These are phyloP conservation scores for Breviolum minutum DNA, from an alignment of 73 alveolate genomes.

Conservation along the genomic window DNA sequence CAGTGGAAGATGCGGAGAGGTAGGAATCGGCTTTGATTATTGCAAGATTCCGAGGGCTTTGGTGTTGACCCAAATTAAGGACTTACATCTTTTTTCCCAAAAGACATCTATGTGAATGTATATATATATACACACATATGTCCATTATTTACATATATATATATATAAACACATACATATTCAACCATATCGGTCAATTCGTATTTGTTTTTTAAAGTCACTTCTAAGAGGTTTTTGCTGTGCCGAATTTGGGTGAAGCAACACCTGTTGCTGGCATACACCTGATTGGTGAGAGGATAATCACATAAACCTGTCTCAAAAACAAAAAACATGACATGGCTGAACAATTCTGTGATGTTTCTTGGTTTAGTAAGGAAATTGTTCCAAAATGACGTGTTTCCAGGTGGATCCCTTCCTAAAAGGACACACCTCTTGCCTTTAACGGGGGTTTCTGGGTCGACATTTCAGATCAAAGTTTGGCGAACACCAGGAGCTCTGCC, in stretches of 20 bases:
- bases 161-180: not conserved
- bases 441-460: no score
- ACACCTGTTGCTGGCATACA: not conserved
- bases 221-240: not conserved
- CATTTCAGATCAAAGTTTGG: no score
- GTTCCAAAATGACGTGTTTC: no score
- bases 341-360: not conserved
- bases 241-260: no score
- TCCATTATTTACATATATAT: not conserved
- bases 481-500: constrained; percentile 37
- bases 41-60: not conserved
- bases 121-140: not conserved
- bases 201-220: not conserved
- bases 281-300: not conserved
- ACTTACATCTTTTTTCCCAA: not conserved
- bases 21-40: no score
- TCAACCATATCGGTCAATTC: not conserved
- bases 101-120: not conserved
- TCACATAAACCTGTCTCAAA: not conserved
- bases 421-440: no score
- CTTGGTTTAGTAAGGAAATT: no score
- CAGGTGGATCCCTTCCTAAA: no score
- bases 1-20: constrained; percentile 60
- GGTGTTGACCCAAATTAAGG: not conserved
- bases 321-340: no score